A percentile compares a stretch with the other conserved stretches of the same genome.
These are phyloP conservation scores for Gentiana straminea DNA, from an alignment of 257 asterid species.

Conservation along the genomic window DNA sequence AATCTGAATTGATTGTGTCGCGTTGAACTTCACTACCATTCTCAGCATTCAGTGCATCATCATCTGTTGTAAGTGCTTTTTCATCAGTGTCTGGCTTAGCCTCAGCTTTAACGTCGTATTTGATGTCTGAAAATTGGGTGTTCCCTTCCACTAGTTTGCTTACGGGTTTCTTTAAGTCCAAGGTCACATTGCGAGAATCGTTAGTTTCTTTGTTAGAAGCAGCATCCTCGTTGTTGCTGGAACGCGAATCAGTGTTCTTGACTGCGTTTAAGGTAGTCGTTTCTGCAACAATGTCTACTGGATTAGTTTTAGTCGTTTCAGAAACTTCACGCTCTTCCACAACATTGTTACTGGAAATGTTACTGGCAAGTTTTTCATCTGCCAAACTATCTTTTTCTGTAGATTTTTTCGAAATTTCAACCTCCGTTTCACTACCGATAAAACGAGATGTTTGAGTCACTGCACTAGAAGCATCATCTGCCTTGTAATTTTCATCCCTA, in stretches of 20 bases:
- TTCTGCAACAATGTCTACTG: conserved; percentile 17
- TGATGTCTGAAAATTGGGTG: conserved; percentile 14
- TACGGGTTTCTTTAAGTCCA: conserved; percentile 16
- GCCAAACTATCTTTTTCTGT: conserved; percentile 16
- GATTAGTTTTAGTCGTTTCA: conserved; percentile 20
- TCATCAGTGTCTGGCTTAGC: conserved; percentile 26
- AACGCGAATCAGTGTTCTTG: conserved; percentile 15
- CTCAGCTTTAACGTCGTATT: conserved; percentile 18
- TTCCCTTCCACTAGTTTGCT: conserved; percentile 20
- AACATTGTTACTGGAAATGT: conserved; percentile 13
- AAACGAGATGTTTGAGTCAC: conserved; percentile 51
- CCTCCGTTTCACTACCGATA: conserved; percentile 24
- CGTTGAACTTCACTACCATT: conserved; percentile 36
- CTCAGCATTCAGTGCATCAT: conserved; percentile 20
- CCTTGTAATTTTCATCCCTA: conserved; percentile 81
- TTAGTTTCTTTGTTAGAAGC: conserved; percentile 23
- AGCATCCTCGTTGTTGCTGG: conserved; percentile 3
- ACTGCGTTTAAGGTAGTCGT: conserved; percentile 11
- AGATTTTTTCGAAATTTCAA: conserved; percentile 23
- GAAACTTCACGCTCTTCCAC: conserved; percentile 24
- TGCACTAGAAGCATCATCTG: conserved; percentile 99
- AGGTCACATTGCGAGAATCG: conserved; percentile 14
- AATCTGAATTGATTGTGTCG: conserved; percentile 59
- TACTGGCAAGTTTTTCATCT: conserved; percentile 17
- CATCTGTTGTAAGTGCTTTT: conserved; percentile 20